Base-by-base conservation (phyloP, 2,329 filamentous ascomycete species). In the Anisogramma anomala region DNA sequence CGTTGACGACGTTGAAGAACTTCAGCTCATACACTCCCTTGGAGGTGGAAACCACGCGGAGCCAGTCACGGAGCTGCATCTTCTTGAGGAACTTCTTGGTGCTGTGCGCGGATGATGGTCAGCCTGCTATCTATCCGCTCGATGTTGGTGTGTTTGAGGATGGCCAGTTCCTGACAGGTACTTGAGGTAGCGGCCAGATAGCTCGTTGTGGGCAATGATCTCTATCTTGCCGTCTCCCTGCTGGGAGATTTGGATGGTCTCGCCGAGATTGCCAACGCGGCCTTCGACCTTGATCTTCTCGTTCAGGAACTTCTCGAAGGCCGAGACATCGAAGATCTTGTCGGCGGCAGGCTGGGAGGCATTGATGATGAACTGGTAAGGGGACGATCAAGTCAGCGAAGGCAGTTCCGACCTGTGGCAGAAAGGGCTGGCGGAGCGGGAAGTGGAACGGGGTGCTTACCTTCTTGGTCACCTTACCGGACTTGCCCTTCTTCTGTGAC, bases 11-110 rank as follows among this genome's bases (percentile, higher is more conserved):
- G 78, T 98, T 98, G 87, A 94, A 98, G 88, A 98, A 98, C 77
- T 94, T 88, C 71, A 98, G 83, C 78, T 95, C 88, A 77, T 98
- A 98, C 54, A 95, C 88, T 65, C 91, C 89, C 75, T 89, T 89
- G 67, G 84, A 87, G 66, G 89, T 96, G 58, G 87, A 93, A 63
- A 98, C 91, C 59, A 98, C 89, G 61, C 91, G 88, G 64, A 98
- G 84, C 91, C 91, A 98, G 78, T 98, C 91, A 74, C 91, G 86
- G 66, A 98, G 85, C 80, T 96, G 89, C 78, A 95, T 86, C 85
- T 98, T 98, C 87, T 98, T 98, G 71, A 98, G 83, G 83, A 94
- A 98, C 80, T 98, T 98, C 86, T 98, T 98, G 68, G 91, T 98
- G 67, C 86, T 94, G 55, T 36, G 48, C 11, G 17, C 10, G 11